phyloP scores from a whole-genome alignment of 257 asterid genomes.

The Solanum dulcamara region DNA sequence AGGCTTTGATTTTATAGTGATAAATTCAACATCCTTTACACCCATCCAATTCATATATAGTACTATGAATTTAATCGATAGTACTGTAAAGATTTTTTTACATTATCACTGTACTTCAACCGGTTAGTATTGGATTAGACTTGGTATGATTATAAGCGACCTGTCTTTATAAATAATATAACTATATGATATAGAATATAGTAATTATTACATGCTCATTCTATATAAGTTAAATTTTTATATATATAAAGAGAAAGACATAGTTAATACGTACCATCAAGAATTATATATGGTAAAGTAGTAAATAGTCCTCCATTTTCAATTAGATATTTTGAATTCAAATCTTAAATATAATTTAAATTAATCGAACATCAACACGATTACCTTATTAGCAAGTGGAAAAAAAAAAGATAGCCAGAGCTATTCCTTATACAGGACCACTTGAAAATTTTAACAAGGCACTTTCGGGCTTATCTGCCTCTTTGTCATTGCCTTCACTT shows the following conservation, averaged over 20 bases:
- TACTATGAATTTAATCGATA: not conserved
- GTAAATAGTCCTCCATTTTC: not conserved
- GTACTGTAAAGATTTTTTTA: not conserved
- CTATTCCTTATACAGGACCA: not conserved
- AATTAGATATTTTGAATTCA: accelerated
- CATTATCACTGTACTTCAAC: no score
- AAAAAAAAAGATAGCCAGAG: not conserved
- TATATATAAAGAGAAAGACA: no score
- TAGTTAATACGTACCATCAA: not conserved
- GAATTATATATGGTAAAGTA: not conserved
- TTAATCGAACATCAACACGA: no score
- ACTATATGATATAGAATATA: no score
- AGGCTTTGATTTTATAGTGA: not conserved
- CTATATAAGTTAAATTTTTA: no score
- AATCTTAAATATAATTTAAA: not conserved
- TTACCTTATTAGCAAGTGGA: no score
- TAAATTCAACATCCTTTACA: not conserved
- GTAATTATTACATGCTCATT: no score
- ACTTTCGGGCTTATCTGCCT: not conserved
- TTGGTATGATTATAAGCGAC: not conserved
- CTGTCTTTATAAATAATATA: not conserved
- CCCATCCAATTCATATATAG: not conserved
- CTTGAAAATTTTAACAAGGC: not conserved
- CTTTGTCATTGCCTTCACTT: not conserved
- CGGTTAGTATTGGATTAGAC: not conserved